Conservation (phyloP, 495 filamentous ascomycete species). For the Ascodesmis nigricans region DNA sequence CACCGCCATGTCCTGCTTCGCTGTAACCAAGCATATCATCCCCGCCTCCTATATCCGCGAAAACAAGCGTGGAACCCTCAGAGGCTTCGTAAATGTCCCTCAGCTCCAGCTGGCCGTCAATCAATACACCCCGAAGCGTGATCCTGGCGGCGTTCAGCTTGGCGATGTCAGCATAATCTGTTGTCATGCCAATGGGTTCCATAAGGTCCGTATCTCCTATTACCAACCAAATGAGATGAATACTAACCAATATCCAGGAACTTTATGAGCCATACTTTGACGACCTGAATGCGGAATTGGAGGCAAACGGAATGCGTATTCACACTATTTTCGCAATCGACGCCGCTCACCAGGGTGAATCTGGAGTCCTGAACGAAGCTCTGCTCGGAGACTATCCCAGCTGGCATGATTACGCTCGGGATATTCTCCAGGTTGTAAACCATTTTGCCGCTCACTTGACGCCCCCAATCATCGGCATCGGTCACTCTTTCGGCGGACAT, state of each 20-base stretch:
- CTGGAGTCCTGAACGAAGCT: conserved; percentile 50
- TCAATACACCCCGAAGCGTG: conserved; percentile 38
- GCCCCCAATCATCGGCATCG: conserved; percentile 68
- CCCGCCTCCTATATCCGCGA: conserved; percentile 40
- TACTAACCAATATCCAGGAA: conserved; percentile 31
- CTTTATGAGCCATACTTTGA: conserved; percentile 79
- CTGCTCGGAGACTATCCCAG: conserved; percentile 58
- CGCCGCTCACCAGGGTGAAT: conserved; percentile 52
- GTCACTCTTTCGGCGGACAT: conserved; percentile 72
- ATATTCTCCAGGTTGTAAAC: conserved; percentile 75
- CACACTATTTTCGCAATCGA: conserved; percentile 75
- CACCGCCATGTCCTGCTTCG: conserved; percentile 12
- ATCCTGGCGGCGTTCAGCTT: conserved; percentile 31
- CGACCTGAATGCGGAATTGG: conserved; percentile 36
- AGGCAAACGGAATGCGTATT: conserved; percentile 40
- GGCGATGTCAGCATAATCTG: conserved; percentile 70
- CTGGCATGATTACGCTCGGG: conserved; percentile 74
- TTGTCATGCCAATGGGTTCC: conserved; percentile 71
- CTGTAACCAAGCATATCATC: conserved; percentile 11
- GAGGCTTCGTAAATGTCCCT: conserved; percentile 38
- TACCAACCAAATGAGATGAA: not conserved
- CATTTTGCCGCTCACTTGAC: conserved; percentile 62
- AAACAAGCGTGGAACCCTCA: conserved; percentile 35
- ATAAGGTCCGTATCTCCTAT: conserved; percentile 34
- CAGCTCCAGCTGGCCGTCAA: conserved; percentile 49